Base-by-base conservation (phyloP, 2,329 filamentous ascomycete species). In the Cercospora sp. region DNA sequence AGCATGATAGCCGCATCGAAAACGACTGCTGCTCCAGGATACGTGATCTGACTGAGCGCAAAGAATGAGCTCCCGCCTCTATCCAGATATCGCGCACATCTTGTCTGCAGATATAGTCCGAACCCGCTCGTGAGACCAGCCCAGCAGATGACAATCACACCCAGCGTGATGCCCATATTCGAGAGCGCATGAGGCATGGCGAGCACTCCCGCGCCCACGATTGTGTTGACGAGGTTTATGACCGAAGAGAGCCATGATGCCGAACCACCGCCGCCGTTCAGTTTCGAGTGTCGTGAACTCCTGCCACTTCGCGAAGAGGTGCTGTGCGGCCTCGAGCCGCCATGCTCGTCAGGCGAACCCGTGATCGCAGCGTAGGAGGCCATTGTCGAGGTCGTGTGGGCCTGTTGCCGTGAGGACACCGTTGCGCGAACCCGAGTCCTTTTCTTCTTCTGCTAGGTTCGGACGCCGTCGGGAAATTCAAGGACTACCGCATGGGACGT, bases 1-100 rank as follows among this genome's bases (percentile, higher is more conserved):
- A 99, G 89, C 12, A 94, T 93, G 78, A 99, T 99, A 5, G 95
- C 95, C 6, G 90, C 90, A 81, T 99, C 95, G 79, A 99, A 99
- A 57, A 98, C 85, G 58, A 99, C 93, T 8, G 95, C 92, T 2
- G 94, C 93, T 79, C 97, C 97, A 1, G 95, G 95, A 76, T 98
- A 99, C 5, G 95, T 98, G 71, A 99, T 88, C 79, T 99, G 94
- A 13, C 93, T 97, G 16, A 99, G 84, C n/a, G 94, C 93, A 77
- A 97, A 97, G 82, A 99, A 99, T 40, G 93, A 97, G 0, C 94
- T 88, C 5, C 88, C 88, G 51, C 95, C 95, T 70, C 93, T 88
- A 72, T 98, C 95, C 71, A 99, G 85, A 79, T 99, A 99, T 78
- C 92, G 88, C 5, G 95, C 91, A 83, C 95, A 98, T 82, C 91